Percentiles rank a stretch among this genome's conserved stretches.
Conservation (phyloP, 441 rosid species). For the Erysimum cheiri region DNA sequence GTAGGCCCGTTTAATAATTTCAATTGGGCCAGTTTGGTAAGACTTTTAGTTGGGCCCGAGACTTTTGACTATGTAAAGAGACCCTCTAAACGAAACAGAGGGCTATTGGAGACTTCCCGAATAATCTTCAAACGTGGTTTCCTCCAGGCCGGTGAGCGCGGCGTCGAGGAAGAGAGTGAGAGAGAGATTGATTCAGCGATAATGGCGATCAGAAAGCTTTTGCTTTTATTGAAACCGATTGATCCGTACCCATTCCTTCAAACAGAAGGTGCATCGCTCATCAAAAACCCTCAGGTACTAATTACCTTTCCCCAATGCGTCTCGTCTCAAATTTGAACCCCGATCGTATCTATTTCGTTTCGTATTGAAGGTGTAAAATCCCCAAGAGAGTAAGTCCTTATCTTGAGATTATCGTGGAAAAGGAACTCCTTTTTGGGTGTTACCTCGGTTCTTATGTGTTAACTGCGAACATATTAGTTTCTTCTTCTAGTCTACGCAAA, state of each 20-base stretch:
- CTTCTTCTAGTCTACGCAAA: background rate
- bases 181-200: background rate
- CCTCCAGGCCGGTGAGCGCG: conserved; percentile 14
- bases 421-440: background rate
- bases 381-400: background rate
- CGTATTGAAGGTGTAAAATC: conserved; percentile 46
- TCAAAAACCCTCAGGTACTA: conserved; percentile 59
- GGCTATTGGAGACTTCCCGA: background rate
- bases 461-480: background rate
- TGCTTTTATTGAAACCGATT: conserved; percentile 79
- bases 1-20: background rate
- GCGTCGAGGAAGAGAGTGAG: background rate
- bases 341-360: conserved; percentile 20
- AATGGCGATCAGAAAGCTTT: conserved; percentile 74
- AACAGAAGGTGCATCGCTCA: conserved; percentile 43
- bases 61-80: background rate
- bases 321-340: background rate
- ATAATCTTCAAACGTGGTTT: conserved; percentile 22
- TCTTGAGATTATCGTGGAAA: conserved; percentile 1
- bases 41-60: background rate
- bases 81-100: conserved; percentile 13
- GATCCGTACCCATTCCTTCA: conserved; percentile 60
- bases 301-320: background rate
- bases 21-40: conserved; percentile 7
- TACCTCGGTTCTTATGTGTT: background rate